A percentile compares a stretch with the other conserved stretches of the same genome.
Conservation (phyloP, 2,329 filamentous ascomycete genomes). For the Bertia moriformis region DNA sequence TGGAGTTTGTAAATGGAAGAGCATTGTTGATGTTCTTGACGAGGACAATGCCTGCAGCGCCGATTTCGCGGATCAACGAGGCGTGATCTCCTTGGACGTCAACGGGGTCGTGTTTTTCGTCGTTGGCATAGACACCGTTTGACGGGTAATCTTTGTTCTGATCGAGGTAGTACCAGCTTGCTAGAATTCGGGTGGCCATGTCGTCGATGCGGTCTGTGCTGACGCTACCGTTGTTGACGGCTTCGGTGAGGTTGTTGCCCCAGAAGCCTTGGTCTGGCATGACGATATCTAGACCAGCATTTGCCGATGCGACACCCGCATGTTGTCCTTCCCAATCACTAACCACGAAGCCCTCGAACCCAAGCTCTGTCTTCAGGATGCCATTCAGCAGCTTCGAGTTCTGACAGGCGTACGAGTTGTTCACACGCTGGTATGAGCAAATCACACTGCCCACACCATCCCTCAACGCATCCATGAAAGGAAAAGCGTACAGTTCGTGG, state of each 20-base stretch:
- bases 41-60: conserved; percentile 46
- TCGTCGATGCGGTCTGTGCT: conserved; percentile 59
- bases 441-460: conserved; percentile 44
- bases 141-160: conserved; percentile 11
- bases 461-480: conserved; percentile 44
- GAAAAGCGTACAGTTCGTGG: conserved; percentile 52
- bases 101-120: conserved; percentile 22
- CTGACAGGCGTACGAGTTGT: conserved; percentile 61
- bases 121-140: conserved; percentile 31
- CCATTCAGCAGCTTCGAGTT: conserved; percentile 58
- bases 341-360: conserved; percentile 29
- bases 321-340: background rate
- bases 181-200: conserved; percentile 57
- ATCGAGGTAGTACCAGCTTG: conserved; percentile 21
- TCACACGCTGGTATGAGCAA: conserved; percentile 60
- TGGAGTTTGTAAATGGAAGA: conserved; percentile 31
- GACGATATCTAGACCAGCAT: conserved; percentile 55
- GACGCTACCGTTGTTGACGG: conserved; percentile 65
- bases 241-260: conserved; percentile 57
- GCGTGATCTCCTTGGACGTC: conserved; percentile 41
- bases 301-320: conserved; percentile 32
- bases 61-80: conserved; percentile 36
- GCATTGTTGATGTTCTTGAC: conserved; percentile 39
- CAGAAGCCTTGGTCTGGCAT: conserved; percentile 43
- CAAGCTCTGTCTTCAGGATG: conserved; percentile 46